A percentile compares a stretch with the other conserved stretches of the same genome.
Conservation (phyloP, 768 basidiomycete genomes). For the Epithele typhae region DNA sequence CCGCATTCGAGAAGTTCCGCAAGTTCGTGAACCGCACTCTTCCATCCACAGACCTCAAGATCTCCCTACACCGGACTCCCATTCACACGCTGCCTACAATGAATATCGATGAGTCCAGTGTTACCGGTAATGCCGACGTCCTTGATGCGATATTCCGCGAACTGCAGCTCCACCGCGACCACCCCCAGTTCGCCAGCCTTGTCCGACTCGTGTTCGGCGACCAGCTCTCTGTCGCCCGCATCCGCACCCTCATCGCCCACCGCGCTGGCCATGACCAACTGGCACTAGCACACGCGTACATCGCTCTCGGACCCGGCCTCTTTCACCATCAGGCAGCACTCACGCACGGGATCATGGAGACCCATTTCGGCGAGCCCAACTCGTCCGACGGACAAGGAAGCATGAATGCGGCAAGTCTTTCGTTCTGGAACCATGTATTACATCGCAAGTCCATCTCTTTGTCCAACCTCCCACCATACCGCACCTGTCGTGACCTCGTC, state of each 20-base stretch:
- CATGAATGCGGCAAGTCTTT: no score
- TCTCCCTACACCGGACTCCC: constrained; percentile 26
- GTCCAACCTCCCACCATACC: constrained; percentile 25
- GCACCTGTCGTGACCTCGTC: constrained; percentile 26
- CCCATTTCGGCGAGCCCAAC: no score
- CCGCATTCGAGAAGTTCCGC: constrained; percentile 19
- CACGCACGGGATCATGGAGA: constrained; percentile 24
- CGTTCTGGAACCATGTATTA: no score
- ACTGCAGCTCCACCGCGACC: constrained; percentile 10
- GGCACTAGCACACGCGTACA: constrained; percentile 21
- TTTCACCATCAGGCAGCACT: constrained; percentile 37
- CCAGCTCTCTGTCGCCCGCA: constrained; percentile 31
- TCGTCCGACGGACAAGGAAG: no score
- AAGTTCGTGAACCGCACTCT: neutral
- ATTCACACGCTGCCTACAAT: constrained; percentile 29
- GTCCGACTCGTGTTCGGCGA: constrained; percentile 24
- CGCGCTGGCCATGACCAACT: constrained; percentile 28
- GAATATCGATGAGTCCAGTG: constrained; percentile 35
- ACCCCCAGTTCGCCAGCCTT: neutral
- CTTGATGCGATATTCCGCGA: constrained; percentile 25
- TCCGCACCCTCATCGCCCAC: constrained; percentile 21
- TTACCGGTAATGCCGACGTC: constrained; percentile 33
- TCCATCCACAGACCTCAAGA: no score
- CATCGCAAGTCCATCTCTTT: constrained; percentile 25
- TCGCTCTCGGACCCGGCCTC: constrained; percentile 28